Evolutionary conservation across 139 green algal genomes (phyloP).

Genomic region (Yamagishiella unicocca): DNA sequence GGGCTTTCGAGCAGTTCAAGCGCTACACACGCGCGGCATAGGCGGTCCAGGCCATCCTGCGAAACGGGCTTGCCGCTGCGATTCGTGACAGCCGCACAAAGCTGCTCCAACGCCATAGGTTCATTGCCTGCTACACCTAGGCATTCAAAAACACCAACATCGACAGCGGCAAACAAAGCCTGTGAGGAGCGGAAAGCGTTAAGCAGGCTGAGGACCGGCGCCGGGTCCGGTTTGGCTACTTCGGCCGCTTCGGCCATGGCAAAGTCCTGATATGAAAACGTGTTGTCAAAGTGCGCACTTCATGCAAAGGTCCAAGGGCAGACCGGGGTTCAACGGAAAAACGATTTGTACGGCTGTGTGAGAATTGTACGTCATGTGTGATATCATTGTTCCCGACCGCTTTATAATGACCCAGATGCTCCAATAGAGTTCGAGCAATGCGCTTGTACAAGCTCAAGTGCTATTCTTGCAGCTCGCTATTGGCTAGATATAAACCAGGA

Average conservation of each 20-base stretch:
- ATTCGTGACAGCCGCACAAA: background rate
- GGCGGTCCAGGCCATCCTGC: slow-evolving; percentile 37
- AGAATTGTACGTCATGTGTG: too few species aligned
- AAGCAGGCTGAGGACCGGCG: slow-evolving; percentile 42
- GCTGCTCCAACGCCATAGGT: background rate
- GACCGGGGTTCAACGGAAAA: background rate
- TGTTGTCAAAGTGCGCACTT: background rate
- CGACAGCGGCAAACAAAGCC: slow-evolving; percentile 42
- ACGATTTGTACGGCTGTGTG: too few species aligned
- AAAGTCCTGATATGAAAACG: background rate
- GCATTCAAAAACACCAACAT: slow-evolving; percentile 46
- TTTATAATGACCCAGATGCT: too few species aligned
- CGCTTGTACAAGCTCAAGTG: too few species aligned
- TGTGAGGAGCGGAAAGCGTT: slow-evolving; percentile 48
- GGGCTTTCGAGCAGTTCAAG: slow-evolving; percentile 27
- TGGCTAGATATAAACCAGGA: too few species aligned
- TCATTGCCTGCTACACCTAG: background rate
- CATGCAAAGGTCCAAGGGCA: background rate
- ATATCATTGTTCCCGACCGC: too few species aligned
- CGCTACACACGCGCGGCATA: slow-evolving; percentile 34
- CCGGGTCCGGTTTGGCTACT: slow-evolving; percentile 29
- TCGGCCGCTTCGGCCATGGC: background rate
- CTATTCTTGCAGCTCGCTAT: too few species aligned
- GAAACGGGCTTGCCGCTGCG: background rate
- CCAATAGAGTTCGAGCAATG: too few species aligned